Conservation (phyloP, 2,329 filamentous ascomycete species). For the Seiridium unicorne region DNA sequence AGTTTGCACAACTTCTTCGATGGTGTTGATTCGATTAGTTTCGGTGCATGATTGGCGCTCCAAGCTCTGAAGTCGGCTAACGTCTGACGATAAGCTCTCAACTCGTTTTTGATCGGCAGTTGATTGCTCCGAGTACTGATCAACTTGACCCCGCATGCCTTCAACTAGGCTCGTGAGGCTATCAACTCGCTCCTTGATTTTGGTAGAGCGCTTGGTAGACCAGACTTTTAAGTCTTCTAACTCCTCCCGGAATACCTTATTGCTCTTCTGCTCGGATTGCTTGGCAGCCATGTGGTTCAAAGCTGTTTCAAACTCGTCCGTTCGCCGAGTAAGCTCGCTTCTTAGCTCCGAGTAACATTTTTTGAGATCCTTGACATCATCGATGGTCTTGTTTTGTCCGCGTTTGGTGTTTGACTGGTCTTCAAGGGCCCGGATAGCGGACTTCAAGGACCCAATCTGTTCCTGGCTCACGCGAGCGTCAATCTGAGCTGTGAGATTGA, state of each 20-base stretch:
- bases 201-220: background rate
- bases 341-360: background rate
- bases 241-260: background rate
- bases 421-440: background rate
- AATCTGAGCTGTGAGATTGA: background rate
- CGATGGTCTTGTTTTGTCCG: background rate
- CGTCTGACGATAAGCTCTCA: background rate
- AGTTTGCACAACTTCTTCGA: background rate
- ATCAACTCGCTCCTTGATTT: background rate
- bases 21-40: background rate
- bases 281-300: background rate
- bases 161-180: background rate
- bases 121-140: background rate
- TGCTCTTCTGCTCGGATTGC: background rate
- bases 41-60: too few species aligned
- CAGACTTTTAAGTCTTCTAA: background rate
- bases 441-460: background rate
- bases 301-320: background rate
- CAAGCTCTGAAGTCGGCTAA: too few species aligned
- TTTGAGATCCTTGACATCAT: background rate
- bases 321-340: background rate
- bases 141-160: background rate
- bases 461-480: background rate
- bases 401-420: background rate
- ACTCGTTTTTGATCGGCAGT: background rate